Base-by-base conservation (phyloP, 495 filamentous ascomycete species). In the Lentithecium fluviatile region DNA sequence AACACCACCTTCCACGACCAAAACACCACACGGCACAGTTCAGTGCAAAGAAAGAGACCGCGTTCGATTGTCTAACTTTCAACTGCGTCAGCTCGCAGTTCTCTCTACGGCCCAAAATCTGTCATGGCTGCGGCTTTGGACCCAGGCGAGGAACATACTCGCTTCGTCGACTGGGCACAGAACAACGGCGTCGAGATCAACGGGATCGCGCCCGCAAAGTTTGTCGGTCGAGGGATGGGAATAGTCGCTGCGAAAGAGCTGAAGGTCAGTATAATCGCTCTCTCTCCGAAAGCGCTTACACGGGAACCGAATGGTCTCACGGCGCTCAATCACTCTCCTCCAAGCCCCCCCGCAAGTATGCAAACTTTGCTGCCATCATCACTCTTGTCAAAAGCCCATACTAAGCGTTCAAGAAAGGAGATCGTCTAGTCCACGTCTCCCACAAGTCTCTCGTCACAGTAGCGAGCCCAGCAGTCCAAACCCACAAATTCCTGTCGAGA, bases 371-470 rank as follows among this genome's bases (percentile, higher is more conserved):
- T 21, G 5, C 25, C 12, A 50, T 43, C 21, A 21, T 20, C 13
- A 4, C 36, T 43, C 17, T 26, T 13, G 5, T 51, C 7, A 23
- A 34, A 19, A 12, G 15, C 43, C 10, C 21, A 20, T 53, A 36
- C 42, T 59, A 63, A 62, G 59, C 66, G 38, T 42, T 61, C 49
- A 64, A 69, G 67, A 48, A 50, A 69, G 63, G 60, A 61, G 63
- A 67, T 36, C 52, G 37, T 23, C 50, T 69, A 20, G 67, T 66
- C 25, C 21, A 52, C 52, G 42, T 66, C 17, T 23, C 45, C 23
- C 43, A 51, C 40, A 55, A 25, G 1, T 45, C 63, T 6, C 49
- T 69, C 23, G 56, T 69, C 29, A 38, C 62, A 24, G 47, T 56
- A 20, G 46, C 58, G 19, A 45, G 45, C 36, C 34, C 49, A 11